Percentiles rank a stretch among this genome's conserved stretches.
Evolutionary conservation across 2,329 filamentous ascomycete species (phyloP).

Genomic region (Sclerotiophoma versabilis): DNA sequence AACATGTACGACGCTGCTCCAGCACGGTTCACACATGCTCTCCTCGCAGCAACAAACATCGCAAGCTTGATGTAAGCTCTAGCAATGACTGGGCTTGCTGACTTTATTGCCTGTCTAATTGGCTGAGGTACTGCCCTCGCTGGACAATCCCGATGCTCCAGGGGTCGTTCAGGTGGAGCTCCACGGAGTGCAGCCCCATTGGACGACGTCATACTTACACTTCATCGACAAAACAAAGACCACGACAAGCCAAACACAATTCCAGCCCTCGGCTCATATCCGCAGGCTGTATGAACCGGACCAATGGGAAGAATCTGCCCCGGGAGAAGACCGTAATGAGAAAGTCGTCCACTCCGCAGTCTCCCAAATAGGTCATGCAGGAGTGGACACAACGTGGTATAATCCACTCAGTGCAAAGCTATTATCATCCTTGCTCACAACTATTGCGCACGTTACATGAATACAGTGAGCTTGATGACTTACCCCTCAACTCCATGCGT

Average conservation of each 20-base stretch:
- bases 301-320: background rate
- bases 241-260: conserved; percentile 4
- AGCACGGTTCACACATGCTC: background rate
- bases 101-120: background rate
- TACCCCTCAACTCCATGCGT: conserved; percentile 18
- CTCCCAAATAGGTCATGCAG: background rate
- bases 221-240: conserved; percentile 1
- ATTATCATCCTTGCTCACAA: background rate
- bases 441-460: background rate
- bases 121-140: background rate
- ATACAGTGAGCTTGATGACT: background rate
- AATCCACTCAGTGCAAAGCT: background rate
- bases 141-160: too few relatives aligned
- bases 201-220: conserved; percentile 15
- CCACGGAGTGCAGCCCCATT: conserved; percentile 4
- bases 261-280: background rate
- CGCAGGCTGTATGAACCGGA: background rate
- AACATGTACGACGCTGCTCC: background rate
- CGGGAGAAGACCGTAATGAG: background rate
- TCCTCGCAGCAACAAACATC: background rate
- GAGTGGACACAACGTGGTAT: background rate
- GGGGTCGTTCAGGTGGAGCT: background rate
- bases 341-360: background rate
- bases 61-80: too few relatives aligned
- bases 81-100: too few relatives aligned